Evolutionary conservation across 1,284 basidiomycete species (phyloP).

Genomic region (Ceratobasidium sp.): DNA sequence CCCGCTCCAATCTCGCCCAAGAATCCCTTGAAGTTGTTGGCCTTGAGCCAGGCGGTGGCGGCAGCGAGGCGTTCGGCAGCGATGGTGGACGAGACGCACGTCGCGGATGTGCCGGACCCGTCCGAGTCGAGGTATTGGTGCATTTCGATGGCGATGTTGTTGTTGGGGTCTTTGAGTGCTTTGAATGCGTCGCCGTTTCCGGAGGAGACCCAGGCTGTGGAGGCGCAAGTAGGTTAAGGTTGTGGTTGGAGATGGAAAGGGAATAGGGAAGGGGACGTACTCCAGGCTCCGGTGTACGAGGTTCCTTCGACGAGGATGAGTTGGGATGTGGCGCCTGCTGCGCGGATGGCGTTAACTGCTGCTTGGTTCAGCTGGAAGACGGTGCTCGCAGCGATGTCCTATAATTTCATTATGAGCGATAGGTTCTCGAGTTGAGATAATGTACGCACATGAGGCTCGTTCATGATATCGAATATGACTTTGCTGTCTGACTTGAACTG

Average conservation of each 20-base stretch:
- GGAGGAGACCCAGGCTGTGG: constrained; percentile 66
- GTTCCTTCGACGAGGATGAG: constrained; percentile 61
- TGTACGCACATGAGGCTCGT: constrained; percentile 62
- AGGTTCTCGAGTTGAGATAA: constrained; percentile 42
- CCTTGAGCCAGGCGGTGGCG: constrained; percentile 69
- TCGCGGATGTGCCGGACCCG: constrained; percentile 66
- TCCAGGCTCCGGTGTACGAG: constrained; percentile 56
- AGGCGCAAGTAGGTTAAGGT: too few relatives aligned
- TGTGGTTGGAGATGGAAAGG: constrained; percentile 49
- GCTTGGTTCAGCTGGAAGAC: constrained; percentile 63
- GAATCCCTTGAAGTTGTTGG: constrained; percentile 70
- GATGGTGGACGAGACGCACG: constrained; percentile 69
- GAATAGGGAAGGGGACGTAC: neutral
- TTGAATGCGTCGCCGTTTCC: constrained; percentile 67
- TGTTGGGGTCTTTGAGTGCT: constrained; percentile 66
- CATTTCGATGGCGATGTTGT: constrained; percentile 74
- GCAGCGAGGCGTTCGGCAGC: constrained; percentile 66
- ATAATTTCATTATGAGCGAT: constrained; percentile 36
- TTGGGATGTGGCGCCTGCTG: constrained; percentile 67
- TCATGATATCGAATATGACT: constrained; percentile 64
- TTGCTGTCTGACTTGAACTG: constrained; percentile 55
- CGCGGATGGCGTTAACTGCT: constrained; percentile 71
- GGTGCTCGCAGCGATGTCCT: constrained; percentile 35
- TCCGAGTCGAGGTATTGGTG: constrained; percentile 77
- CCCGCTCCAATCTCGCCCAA: constrained; percentile 72